These are phyloP conservation scores for Discostella stelligeroides DNA, from an alignment of 108 stramenopile genomes.

Conservation along the genomic window DNA sequence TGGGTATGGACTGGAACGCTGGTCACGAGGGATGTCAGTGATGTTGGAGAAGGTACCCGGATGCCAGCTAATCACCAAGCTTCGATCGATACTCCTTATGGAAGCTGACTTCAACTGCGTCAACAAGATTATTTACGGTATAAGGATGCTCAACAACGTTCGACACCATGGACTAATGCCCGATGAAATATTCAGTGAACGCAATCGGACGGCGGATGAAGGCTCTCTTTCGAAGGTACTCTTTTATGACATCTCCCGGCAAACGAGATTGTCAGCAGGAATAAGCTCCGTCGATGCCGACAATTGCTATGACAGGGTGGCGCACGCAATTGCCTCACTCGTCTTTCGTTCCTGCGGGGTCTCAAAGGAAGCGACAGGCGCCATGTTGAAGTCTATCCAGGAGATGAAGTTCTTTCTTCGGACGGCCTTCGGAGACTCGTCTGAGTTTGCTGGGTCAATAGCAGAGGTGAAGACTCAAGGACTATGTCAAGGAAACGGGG, in stretches of 20 bases:
- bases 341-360: conserved; percentile 7
- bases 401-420: too few species aligned
- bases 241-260: not conserved
- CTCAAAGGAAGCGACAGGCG: not conserved
- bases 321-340: conserved; percentile 7
- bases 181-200: conserved; percentile 28
- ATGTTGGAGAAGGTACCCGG: not conserved
- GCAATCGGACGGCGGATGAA: conserved; percentile 10
- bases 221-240: conserved; percentile 7
- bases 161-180: conserved; percentile 10
- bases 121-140: conserved; percentile 21
- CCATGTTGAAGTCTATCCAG: too few species aligned
- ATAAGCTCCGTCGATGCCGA: conserved; percentile 12
- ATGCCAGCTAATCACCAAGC: not conserved
- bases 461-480: not conserved
- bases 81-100: conserved; percentile 10
- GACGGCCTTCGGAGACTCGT: too few species aligned
- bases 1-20: not conserved
- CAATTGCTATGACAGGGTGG: conserved; percentile 2
- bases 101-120: conserved; percentile 16
- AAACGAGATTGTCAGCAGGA: not conserved
- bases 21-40: not conserved
- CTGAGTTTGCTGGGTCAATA: not conserved
- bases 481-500: too few species aligned
- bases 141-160: conserved; percentile 12